These are phyloP conservation scores for Apiospora sp. DNA, from an alignment of 2,329 filamentous ascomycete species.

Conservation along the genomic window DNA sequence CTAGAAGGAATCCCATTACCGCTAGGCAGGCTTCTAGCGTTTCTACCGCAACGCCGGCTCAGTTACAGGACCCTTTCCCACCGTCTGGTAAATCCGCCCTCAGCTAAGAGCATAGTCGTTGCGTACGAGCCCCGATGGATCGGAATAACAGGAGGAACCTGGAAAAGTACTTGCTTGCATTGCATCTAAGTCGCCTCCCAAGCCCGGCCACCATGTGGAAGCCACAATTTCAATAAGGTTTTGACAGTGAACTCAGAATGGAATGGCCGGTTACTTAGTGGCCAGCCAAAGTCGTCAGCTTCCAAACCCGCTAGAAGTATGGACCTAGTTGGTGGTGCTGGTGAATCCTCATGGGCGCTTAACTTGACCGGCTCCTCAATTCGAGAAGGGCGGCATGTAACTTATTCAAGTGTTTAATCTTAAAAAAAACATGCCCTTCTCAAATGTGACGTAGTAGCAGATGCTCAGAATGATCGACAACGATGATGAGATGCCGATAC, in stretches of 20 bases:
- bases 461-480: neutral
- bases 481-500: neutral
- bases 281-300: neutral
- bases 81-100: neutral
- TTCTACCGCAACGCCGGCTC: conserved; percentile 24
- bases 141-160: neutral
- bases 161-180: too few relatives aligned
- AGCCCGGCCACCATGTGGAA: conserved; percentile 26
- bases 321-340: neutral
- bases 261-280: neutral
- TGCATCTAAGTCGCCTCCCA: neutral
- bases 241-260: conserved; percentile 23
- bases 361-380: neutral
- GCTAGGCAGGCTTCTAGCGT: conserved; percentile 27
- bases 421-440: neutral
- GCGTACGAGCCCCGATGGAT: neutral
- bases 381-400: neutral
- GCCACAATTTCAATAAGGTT: conserved; percentile 27
- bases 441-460: neutral
- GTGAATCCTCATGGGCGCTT: neutral
- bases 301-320: neutral
- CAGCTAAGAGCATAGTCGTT: neutral
- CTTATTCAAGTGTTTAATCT: neutral
- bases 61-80: conserved; percentile 2
- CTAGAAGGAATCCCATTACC: conserved; percentile 19